phyloP scores from a whole-genome alignment of 2,329 filamentous ascomycete genomes.

The Trichoderma koningii region DNA sequence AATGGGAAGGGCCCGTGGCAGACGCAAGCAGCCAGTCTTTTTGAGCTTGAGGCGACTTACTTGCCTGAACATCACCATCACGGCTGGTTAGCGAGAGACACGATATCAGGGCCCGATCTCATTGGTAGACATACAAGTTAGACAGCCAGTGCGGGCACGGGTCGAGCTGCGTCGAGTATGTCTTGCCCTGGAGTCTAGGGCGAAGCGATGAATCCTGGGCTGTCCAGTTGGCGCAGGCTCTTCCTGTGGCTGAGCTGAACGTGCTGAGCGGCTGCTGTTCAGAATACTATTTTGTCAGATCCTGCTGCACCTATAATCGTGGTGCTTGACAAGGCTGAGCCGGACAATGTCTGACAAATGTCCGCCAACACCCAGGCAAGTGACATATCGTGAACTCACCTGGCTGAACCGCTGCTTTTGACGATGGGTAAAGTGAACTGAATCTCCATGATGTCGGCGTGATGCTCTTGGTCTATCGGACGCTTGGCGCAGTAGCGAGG shows the following conservation, averaged over 20 bases:
- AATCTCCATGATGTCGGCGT: constrained; percentile 40
- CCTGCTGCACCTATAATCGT: background rate
- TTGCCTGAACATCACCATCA: constrained; percentile 35
- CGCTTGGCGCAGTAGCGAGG: constrained; percentile 14
- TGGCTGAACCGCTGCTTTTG: constrained; percentile 30
- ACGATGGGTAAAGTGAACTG: constrained; percentile 42
- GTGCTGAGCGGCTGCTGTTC: background rate
- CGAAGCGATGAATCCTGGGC: constrained; percentile 43
- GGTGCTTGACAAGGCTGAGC: background rate
- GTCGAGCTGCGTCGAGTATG: constrained; percentile 45
- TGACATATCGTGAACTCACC: constrained; percentile 32
- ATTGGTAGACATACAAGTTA: constrained; percentile 38
- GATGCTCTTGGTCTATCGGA: background rate
- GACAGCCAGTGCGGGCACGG: constrained; percentile 43
- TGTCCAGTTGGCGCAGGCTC: constrained; percentile 28
- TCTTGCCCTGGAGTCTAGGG: constrained; percentile 42
- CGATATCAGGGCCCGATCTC: constrained; percentile 25
- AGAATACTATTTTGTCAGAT: background rate
- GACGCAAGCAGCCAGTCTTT: background rate
- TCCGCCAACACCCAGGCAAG: background rate
- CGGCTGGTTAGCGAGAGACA: constrained; percentile 14
- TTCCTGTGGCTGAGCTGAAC: constrained; percentile 16
- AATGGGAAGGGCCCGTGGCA: background rate
- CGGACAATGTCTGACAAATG: no score
- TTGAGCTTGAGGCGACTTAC: constrained; percentile 33